phyloP scores from a whole-genome alignment of 2,329 filamentous ascomycete species.

The Drechslerella coelobrocha region DNA sequence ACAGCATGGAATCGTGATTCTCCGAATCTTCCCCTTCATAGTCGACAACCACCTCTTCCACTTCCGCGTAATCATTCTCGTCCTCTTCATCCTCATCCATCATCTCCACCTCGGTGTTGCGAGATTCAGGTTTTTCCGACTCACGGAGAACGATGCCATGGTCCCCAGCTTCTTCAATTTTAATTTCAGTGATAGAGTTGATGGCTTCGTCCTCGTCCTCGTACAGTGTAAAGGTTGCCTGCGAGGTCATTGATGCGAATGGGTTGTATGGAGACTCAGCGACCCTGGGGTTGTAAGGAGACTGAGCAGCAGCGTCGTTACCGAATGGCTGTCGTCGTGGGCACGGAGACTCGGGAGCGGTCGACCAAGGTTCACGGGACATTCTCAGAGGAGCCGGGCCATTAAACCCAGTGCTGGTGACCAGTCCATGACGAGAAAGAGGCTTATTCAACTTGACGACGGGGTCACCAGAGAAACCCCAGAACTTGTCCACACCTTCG shows the following conservation, averaged over 20 bases:
- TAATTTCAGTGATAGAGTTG: conserved; percentile 4
- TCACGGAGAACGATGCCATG: conserved; percentile 28
- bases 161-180: conserved; percentile 23
- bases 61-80: conserved; percentile 8
- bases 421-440: conserved; percentile 17
- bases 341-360: conserved; percentile 37
- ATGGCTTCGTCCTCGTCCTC: conserved; percentile 53
- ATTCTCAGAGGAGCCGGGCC: conserved; percentile 30
- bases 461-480: conserved; percentile 17
- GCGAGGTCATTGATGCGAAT: conserved; percentile 51
- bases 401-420: conserved; percentile 8
- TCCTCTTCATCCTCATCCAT: conserved; percentile 88
- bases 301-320: background rate
- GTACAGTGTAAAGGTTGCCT: conserved; percentile 54
- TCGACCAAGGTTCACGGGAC: conserved; percentile 33
- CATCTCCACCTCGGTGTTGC: conserved; percentile 64
- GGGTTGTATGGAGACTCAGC: conserved; percentile 32
- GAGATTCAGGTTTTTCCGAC: conserved; percentile 42
- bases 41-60: conserved; percentile 7
- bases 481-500: conserved; percentile 37
- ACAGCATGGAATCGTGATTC: conserved; percentile 17
- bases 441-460: conserved; percentile 22
- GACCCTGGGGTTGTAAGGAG: background rate
- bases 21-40: conserved; percentile 26
- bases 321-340: conserved; percentile 8